Evolutionary conservation across 2,329 filamentous ascomycete genomes (phyloP).

Genomic region (Penicillium griseofulvum): DNA sequence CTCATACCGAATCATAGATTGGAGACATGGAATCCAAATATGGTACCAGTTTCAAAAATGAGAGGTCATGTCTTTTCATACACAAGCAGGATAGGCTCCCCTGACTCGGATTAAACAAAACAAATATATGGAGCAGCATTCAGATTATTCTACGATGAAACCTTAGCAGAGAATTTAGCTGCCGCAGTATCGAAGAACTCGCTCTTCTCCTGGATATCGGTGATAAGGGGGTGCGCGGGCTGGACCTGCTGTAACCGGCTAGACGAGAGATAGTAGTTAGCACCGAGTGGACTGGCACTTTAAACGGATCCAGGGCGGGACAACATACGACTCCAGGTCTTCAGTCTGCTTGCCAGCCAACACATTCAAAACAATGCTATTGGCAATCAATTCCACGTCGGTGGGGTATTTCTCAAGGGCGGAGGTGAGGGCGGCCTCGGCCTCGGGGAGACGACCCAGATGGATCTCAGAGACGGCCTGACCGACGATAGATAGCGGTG

Average conservation of each 20-base stretch:
- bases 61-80: slow-evolving; percentile 27
- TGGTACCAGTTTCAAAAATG: slow-evolving; percentile 15
- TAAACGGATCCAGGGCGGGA: background rate
- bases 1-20: background rate
- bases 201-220: slow-evolving; percentile 79
- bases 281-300: background rate
- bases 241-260: slow-evolving; percentile 52
- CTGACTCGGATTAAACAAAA: slow-evolving; percentile 20
- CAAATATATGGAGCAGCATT: slow-evolving; percentile 13
- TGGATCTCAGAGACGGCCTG: slow-evolving; percentile 92
- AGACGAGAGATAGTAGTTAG: slow-evolving; percentile 18
- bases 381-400: slow-evolving; percentile 74
- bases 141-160: slow-evolving; percentile 39
- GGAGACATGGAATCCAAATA: background rate
- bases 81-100: slow-evolving; percentile 19
- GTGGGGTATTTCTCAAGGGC: slow-evolving; percentile 71
- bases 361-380: slow-evolving; percentile 74
- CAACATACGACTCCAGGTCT: slow-evolving; percentile 62
- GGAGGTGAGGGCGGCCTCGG: slow-evolving; percentile 79
- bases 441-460: slow-evolving; percentile 82
- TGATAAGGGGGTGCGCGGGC: slow-evolving; percentile 67
- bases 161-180: slow-evolving; percentile 82
- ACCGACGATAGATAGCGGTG: slow-evolving; percentile 71
- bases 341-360: slow-evolving; percentile 69
- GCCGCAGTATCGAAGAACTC: slow-evolving; percentile 83